Conservation (phyloP, 176 grass and related monocot genomes). For the barley (Hordeum vulgare) region DNA sequence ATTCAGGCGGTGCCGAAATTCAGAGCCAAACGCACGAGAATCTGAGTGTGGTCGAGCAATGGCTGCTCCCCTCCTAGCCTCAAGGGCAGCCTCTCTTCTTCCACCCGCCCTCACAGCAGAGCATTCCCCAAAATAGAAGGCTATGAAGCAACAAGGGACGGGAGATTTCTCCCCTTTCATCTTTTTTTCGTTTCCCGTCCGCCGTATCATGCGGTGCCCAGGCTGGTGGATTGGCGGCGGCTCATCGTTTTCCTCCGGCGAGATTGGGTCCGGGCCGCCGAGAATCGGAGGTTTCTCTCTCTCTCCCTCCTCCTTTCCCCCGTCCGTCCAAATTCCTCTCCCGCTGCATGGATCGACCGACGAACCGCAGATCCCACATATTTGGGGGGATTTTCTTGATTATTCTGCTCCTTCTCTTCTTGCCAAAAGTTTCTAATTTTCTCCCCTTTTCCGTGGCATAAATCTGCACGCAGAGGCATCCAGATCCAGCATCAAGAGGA, state of each 20-base stretch:
- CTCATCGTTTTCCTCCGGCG: not conserved
- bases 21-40: not conserved
- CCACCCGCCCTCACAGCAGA: not conserved
- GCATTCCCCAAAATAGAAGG: not conserved
- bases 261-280: not conserved
- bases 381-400: not conserved
- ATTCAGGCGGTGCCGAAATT: not conserved
- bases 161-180: not conserved
- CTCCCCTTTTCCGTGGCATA: not conserved
- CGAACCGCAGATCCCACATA: not conserved
- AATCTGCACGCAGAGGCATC: not conserved
- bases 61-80: not conserved
- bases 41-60: not conserved
- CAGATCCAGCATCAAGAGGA: not conserved
- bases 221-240: not conserved
- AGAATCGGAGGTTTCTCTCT: not conserved
- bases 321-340: not conserved
- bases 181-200: not conserved
- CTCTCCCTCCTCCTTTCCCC: not conserved
- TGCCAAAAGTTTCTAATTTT: not conserved
- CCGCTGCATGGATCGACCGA: not conserved
- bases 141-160: constrained; percentile 7
- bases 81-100: not conserved
- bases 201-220: constrained; percentile 4
- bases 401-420: not conserved